Conservation (phyloP, 495 filamentous ascomycete genomes). For the Hypomontagnella monticulosa region DNA sequence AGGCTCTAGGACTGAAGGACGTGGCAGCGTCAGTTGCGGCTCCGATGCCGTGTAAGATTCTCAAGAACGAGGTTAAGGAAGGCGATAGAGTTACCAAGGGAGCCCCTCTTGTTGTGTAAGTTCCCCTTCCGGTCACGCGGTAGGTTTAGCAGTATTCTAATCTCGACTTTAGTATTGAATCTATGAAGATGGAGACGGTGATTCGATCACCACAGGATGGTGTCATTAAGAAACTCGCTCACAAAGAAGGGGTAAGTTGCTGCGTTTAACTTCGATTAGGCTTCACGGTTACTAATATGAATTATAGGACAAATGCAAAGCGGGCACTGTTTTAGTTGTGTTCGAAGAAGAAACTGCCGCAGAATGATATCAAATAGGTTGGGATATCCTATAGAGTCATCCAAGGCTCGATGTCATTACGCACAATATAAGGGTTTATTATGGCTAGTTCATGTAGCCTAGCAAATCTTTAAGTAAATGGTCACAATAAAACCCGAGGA, state of each 20-base stretch:
- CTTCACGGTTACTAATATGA: conserved; percentile 27
- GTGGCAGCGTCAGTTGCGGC: conserved; percentile 79
- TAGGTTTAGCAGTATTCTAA: conserved; percentile 18
- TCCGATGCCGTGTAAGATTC: conserved; percentile 94
- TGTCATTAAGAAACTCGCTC: conserved; percentile 80
- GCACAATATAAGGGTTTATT: neutral
- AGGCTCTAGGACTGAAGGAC: conserved; percentile 85
- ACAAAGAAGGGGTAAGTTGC: conserved; percentile 82
- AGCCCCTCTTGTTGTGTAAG: conserved; percentile 84
- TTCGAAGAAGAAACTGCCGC: conserved; percentile 57
- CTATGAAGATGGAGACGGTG: conserved; percentile 99
- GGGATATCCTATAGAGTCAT: neutral
- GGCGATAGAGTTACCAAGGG: conserved; percentile 86
- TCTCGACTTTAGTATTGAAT: conserved; percentile 72
- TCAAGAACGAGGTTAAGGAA: conserved; percentile 82
- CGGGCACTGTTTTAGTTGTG: conserved; percentile 63
- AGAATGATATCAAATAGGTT: conserved; percentile 3
- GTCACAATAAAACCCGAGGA: no score
- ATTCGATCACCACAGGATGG: conserved; percentile 90
- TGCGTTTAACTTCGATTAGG: neutral
- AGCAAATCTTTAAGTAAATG: neutral
- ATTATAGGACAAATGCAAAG: conserved; percentile 66
- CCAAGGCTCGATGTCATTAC: neutral
- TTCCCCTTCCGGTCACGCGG: conserved; percentile 1
- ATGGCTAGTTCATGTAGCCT: neutral